Percentiles rank a stretch among this genome's conserved stretches.
Evolutionary conservation across 768 basidiomycete genomes (phyloP).

Genomic region (Calocera viscosa): DNA sequence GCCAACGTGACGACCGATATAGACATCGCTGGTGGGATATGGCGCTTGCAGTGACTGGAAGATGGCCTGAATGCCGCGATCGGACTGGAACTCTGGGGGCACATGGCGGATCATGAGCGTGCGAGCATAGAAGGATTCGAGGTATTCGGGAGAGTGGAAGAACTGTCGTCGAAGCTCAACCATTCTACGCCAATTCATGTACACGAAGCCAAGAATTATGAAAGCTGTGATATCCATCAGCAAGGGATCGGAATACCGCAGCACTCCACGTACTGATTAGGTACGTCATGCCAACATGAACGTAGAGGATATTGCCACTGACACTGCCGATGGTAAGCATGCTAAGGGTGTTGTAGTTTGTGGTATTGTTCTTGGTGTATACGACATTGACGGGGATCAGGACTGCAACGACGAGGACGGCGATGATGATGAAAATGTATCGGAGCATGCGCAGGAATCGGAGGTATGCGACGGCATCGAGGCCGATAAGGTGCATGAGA

Average conservation of each 20-base stretch:
- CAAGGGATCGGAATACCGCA: slow-evolving; percentile 10
- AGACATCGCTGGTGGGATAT: slow-evolving; percentile 83
- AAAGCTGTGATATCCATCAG: slow-evolving; percentile 23
- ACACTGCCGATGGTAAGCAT: slow-evolving; percentile 84
- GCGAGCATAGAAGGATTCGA: slow-evolving; percentile 82
- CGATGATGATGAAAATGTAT: slow-evolving; percentile 52
- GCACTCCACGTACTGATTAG: slow-evolving; percentile 44
- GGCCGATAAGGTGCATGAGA: slow-evolving; percentile 73
- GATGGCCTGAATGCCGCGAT: slow-evolving; percentile 67
- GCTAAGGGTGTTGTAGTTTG: slow-evolving; percentile 43
- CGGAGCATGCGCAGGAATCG: slow-evolving; percentile 83
- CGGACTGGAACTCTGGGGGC: slow-evolving; percentile 66
- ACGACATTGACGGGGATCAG: slow-evolving; percentile 78
- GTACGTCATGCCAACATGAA: slow-evolving; percentile 75
- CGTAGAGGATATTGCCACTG: slow-evolving; percentile 56
- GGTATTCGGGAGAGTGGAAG: slow-evolving; percentile 71
- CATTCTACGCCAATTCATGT: slow-evolving; percentile 66
- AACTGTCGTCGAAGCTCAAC: slow-evolving; percentile 66
- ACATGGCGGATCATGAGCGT: slow-evolving; percentile 76
- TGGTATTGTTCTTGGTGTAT: slow-evolving; percentile 52
- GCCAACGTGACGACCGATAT: slow-evolving; percentile 78
- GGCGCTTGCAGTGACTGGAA: slow-evolving; percentile 64
- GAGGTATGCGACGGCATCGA: slow-evolving; percentile 86
- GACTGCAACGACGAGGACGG: slow-evolving; percentile 50
- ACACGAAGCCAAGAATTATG: slow-evolving; percentile 58